Base-by-base conservation (phyloP, 345 rosid genomes). In the Arabidopsis suecica region DNA sequence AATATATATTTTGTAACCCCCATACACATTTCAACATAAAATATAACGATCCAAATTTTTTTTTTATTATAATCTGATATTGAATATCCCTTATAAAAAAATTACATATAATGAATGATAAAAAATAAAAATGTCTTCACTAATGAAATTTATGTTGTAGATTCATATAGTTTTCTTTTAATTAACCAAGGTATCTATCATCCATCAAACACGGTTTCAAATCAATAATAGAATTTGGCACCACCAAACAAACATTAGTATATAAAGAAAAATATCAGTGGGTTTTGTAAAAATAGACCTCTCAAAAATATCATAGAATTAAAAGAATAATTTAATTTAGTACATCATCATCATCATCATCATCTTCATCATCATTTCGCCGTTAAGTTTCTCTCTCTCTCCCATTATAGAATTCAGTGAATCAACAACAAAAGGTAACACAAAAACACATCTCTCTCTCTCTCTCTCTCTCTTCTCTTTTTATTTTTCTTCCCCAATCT, bases 391-490 rank as follows among this genome's bases (percentile, higher is more conserved):
- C 33, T 51, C 30, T 51, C 32, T 22, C 36, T 45, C 6, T 34
- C 48, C 68, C 38, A 51, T 53, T 64, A 66, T 59, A 60, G 75
- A 48, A 63, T 30, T 59, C 48, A 38, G 71, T 71, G 76, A 77
- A 63, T 23, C 55, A 60, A 38, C 38, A 37, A 57, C 72, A 74
- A 28, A 28, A 28, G 73, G 73, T 67, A 73, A 53, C 45, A 23
- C 25, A 22, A 10, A 61, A 40, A 23, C 18, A 22, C 1, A 25
- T 32, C 20, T 71, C 62, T 45, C 32, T 70, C 49, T 62, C 71
- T 70, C 49, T 62, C 71, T 1, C 36, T 54, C 37, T 61, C 13
- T 25, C 16, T 44, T 40, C 42, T 68, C 41, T 38, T 42, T 73
- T 14, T n/a, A 23, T 30, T 11, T 33, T 38, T 10, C 32, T 54